Evolutionary conservation across 371 early-diverging fungal genomes (phyloP).

Genomic region (Fennellomyces sp.): DNA sequence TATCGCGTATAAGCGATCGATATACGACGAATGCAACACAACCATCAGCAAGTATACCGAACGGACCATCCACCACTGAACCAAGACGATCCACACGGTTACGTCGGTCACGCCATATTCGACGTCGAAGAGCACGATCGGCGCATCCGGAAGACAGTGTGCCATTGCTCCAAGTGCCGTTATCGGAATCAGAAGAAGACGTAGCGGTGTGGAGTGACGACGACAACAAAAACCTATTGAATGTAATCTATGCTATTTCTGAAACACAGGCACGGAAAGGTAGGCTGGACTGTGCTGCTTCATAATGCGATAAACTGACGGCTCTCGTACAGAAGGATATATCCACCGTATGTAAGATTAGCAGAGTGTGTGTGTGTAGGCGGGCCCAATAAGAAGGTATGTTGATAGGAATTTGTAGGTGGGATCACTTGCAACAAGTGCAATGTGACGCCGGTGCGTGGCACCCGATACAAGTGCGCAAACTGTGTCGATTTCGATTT

Average conservation of each 20-base stretch:
- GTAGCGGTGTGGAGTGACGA: slow-evolving; percentile 39
- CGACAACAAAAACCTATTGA: slow-evolving; percentile 67
- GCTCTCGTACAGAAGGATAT: slow-evolving; percentile 66
- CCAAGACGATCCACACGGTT: slow-evolving; percentile 17
- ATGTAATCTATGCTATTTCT: slow-evolving; percentile 83
- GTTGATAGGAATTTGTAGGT: slow-evolving; percentile 38
- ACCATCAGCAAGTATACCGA: neutral
- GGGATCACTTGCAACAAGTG: slow-evolving; percentile 95
- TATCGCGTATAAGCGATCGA: slow-evolving; percentile 1
- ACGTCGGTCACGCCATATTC: slow-evolving; percentile 34
- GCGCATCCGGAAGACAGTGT: slow-evolving; percentile 11
- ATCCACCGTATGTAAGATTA: slow-evolving; percentile 66
- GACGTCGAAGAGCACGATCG: slow-evolving; percentile 30
- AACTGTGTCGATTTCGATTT: slow-evolving; percentile 94
- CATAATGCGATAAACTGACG: neutral
- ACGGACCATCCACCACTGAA: neutral
- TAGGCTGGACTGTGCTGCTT: slow-evolving; percentile 11
- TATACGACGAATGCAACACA: neutral
- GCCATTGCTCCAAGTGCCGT: slow-evolving; percentile 4
- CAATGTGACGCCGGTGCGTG: slow-evolving; percentile 83
- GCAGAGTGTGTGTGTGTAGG: neutral
- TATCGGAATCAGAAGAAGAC: slow-evolving; percentile 36
- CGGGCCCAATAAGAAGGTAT: neutral
- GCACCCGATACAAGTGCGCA: slow-evolving; percentile 90
- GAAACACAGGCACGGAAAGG: slow-evolving; percentile 90